Percentiles rank a stretch among this genome's conserved stretches.
phyloP scores from a whole-genome alignment of 192 early-diverging fungal genomes.

The Backusella psychrophila region DNA sequence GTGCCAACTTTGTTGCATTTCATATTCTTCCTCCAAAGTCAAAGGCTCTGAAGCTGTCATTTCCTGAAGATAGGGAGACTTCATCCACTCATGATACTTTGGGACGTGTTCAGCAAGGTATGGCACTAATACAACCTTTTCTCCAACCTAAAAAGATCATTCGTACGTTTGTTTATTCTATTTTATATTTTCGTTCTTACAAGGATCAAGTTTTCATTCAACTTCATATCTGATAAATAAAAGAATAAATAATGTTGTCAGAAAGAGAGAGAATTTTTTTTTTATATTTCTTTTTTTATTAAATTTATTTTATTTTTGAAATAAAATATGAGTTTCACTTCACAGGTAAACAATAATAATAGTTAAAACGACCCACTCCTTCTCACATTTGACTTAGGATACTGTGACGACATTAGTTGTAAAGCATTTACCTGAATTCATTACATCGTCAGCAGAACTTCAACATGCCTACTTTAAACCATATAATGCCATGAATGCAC shows the following conservation, averaged over 20 bases:
- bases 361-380: no score
- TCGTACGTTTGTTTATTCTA: not conserved
- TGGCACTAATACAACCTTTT: slow-evolving; percentile 73
- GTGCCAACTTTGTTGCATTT: slow-evolving; percentile 91
- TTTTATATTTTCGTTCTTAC: slow-evolving; percentile 10
- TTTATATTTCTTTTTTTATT: not conserved
- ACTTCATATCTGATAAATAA: slow-evolving; percentile 18
- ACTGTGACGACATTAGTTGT: slow-evolving; percentile 20
- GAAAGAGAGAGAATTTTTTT: slow-evolving; percentile 5
- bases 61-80: slow-evolving; percentile 84
- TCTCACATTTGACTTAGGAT: slow-evolving; percentile 1
- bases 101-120: slow-evolving; percentile 85
- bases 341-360: not conserved
- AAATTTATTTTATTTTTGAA: not conserved
- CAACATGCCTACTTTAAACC: slow-evolving; percentile 10
- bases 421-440: slow-evolving; percentile 16
- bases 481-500: slow-evolving; percentile 15
- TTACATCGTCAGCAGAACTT: not conserved
- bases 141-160: slow-evolving; percentile 47
- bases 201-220: slow-evolving; percentile 33
- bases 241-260: not conserved
- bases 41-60: slow-evolving; percentile 97
- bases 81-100: slow-evolving; percentile 96
- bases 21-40: slow-evolving; percentile 89
- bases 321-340: slow-evolving; percentile 1